Percentiles rank a stretch among this genome's conserved stretches.
Conservation (phyloP, 371 early-diverging fungal species). For the Mortierella sp. region DNA sequence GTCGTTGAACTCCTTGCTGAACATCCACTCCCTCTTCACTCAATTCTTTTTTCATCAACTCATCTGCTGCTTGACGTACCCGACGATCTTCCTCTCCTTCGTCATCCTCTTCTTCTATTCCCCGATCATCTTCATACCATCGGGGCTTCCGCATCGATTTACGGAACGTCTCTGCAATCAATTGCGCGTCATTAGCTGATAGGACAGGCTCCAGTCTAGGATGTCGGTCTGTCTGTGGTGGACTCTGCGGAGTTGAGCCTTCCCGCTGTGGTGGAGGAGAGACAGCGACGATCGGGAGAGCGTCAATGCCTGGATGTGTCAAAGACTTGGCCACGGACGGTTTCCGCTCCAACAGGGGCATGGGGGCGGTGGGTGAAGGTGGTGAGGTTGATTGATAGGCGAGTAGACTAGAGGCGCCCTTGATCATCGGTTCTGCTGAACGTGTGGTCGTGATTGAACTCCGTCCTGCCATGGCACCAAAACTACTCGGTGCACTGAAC, state of each 20-base stretch:
- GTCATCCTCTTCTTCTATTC: constrained; percentile 23
- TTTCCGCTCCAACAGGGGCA: constrained; percentile 32
- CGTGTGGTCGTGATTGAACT: constrained; percentile 36
- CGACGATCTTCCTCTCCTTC: constrained; percentile 31
- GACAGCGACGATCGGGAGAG: not conserved
- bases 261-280: constrained; percentile 4
- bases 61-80: constrained; percentile 35
- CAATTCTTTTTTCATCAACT: constrained; percentile 34
- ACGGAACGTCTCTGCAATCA: constrained; percentile 49
- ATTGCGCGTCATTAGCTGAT: constrained; percentile 31
- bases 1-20: constrained; percentile 38
- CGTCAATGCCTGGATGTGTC: too few species aligned
- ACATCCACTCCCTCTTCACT: constrained; percentile 50
- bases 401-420: constrained; percentile 22
- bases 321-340: not conserved
- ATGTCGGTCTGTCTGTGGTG: not conserved
- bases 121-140: constrained; percentile 12
- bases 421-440: constrained; percentile 32
- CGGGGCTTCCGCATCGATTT: constrained; percentile 46
- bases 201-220: constrained; percentile 18
- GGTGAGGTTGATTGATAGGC: constrained; percentile 13
- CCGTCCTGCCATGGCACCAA: constrained; percentile 12
- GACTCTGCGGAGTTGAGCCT: not conserved
- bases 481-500: too few species aligned
- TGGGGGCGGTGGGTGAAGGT: constrained; percentile 5